phyloP scores from a whole-genome alignment of 768 basidiomycete species.

The Russula griseocarnosa region DNA sequence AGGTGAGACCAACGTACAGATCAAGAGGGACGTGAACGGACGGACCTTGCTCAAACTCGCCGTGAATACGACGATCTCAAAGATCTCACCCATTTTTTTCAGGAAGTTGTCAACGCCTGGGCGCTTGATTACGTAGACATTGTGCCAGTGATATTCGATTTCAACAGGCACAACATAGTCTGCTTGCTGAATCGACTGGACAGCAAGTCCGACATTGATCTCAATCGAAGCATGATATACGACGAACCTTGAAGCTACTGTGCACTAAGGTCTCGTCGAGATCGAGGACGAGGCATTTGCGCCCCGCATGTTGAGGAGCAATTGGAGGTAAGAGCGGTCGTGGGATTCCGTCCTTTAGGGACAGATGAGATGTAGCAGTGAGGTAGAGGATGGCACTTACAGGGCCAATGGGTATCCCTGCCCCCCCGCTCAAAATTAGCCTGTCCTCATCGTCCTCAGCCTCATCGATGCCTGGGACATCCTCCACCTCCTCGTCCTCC shows the following conservation, averaged over 20 bases:
- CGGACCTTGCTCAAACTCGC: slow-evolving; percentile 94
- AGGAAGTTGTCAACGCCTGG: slow-evolving; percentile 97
- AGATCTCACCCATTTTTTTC: slow-evolving; percentile 97
- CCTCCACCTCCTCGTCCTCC: slow-evolving; percentile 64
- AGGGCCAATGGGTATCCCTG: slow-evolving; percentile 90
- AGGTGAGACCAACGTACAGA: slow-evolving; percentile 17
- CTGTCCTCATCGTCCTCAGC: slow-evolving; percentile 88
- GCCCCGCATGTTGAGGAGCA: slow-evolving; percentile 70
- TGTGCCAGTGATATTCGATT: slow-evolving; percentile 97
- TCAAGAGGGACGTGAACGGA: slow-evolving; percentile 12
- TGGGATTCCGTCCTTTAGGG: slow-evolving; percentile 72
- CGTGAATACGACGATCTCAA: slow-evolving; percentile 97
- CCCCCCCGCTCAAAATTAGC: slow-evolving; percentile 85
- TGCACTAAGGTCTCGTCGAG: slow-evolving; percentile 96
- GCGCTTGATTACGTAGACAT: slow-evolving; percentile 98
- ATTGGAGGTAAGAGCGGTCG: slow-evolving; percentile 86
- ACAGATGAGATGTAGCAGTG: slow-evolving; percentile 3
- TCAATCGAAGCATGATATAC: background rate
- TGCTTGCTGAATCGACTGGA: slow-evolving; percentile 84
- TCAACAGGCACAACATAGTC: slow-evolving; percentile 99
- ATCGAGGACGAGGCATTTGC: slow-evolving; percentile 96
- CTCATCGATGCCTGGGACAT: slow-evolving; percentile 47
- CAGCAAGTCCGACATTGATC: slow-evolving; percentile 21
- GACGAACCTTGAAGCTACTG: slow-evolving; percentile 90
- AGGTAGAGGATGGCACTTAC: slow-evolving; percentile 47